Evolutionary conservation across 768 basidiomycete genomes (phyloP), one percentile per base, ranked within the genome.

Genomic region (Lentinula detonsa): DNA sequence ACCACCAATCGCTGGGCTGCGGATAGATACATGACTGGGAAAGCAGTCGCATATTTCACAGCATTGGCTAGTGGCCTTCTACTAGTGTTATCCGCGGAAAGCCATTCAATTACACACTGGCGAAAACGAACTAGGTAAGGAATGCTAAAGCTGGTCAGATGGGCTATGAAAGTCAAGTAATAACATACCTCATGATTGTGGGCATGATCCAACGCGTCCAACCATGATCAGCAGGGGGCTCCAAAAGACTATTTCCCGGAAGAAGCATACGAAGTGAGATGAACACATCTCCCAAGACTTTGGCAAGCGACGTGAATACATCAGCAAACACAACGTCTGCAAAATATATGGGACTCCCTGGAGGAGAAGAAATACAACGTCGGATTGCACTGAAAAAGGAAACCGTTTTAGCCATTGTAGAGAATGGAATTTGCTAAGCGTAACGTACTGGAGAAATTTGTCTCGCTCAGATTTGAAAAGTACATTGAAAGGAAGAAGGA

Each of bases 281-380:
- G 93, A 93, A 98, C 45, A 95, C 75, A 68, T 98, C 97, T 11
- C 96, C 96, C 18, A 98, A 77, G 43, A 99, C 94, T 76, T 97
- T 98, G 39, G 97, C 95, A 68, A 92, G 96, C 2, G 95, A 98
- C 1, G 97, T 99, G 68, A 95, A 83, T 63, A 98, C 85, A 79
- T 98, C 97, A 62, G 96, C 95, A 61, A 96, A 85, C 48, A 98
- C 84, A 23, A 99, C 85, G 71, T 99, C 97, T 33, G 87, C 86
- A 74, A 99, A 99, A 71, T 87, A 85, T 43, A 94, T 79, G 4
- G 88, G 83, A 45, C 78, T 77, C 57, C 79, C 77, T 43, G 77
- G 68, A 1, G 84, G 75, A n/a, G 89, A 82, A 55, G 87, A 81
- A 23, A 94, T 66, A 68, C 93, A 97, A 64, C 96, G 81, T 49